A percentile compares a stretch with the other conserved stretches of the same genome.
Conservation (phyloP, 2,329 filamentous ascomycete species). For the Calonectria pteridis region DNA sequence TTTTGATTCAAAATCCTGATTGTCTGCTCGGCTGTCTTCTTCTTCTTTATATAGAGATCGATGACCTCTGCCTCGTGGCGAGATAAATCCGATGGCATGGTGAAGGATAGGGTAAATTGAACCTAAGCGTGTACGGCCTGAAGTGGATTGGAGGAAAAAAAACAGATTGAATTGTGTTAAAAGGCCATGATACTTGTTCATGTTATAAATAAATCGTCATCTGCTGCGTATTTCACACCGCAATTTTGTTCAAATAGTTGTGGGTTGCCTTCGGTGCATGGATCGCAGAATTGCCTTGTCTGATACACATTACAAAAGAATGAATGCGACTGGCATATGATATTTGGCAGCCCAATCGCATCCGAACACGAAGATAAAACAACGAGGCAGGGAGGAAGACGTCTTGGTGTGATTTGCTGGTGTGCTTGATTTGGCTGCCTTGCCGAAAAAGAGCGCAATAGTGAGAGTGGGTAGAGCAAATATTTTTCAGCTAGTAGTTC, state of each 20-base stretch:
- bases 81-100: not conserved
- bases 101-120: not conserved
- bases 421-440: not conserved
- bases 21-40: not conserved
- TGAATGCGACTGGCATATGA: too few species aligned
- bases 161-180: not conserved
- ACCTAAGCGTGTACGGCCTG: not conserved
- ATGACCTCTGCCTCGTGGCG: not conserved
- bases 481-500: not conserved
- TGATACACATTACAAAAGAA: not conserved
- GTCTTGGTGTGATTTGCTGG: not conserved
- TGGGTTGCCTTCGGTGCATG: not conserved
- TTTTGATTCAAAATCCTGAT: not conserved
- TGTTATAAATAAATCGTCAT: not conserved
- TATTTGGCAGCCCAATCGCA: not conserved
- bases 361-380: not conserved
- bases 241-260: not conserved
- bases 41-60: not conserved
- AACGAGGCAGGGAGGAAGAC: not conserved
- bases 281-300: not conserved
- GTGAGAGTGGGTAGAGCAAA: not conserved
- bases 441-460: not conserved
- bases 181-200: not conserved
- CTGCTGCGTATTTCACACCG: not conserved
- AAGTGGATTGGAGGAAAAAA: not conserved